A percentile compares a stretch with the other conserved stretches of the same genome.
These are phyloP conservation scores for Russula virescens DNA, from an alignment of 768 basidiomycete species.

Conservation along the genomic window DNA sequence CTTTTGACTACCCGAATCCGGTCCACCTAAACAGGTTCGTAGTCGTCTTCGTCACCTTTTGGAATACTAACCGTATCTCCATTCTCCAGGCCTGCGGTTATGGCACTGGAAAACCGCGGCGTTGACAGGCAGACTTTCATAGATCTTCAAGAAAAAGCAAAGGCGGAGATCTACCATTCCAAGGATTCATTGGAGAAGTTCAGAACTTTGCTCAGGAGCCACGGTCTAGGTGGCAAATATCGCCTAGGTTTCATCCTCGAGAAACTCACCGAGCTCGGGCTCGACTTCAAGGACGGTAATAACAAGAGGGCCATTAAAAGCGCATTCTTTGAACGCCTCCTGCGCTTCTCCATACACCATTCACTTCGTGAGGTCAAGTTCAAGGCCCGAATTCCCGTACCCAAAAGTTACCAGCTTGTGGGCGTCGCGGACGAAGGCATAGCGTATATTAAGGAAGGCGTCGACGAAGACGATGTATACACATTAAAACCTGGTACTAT, in stretches of 20 bases:
- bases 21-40: slow-evolving; percentile 69
- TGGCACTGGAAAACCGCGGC: slow-evolving; percentile 73
- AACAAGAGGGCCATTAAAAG: slow-evolving; percentile 42
- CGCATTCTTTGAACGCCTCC: slow-evolving; percentile 51
- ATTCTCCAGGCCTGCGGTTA: slow-evolving; percentile 55
- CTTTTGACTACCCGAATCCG: slow-evolving; percentile 52
- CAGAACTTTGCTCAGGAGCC: slow-evolving; percentile 42
- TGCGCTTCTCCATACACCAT: slow-evolving; percentile 55
- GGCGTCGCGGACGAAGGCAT: slow-evolving; percentile 81
- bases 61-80: neutral
- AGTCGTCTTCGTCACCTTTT: neutral
- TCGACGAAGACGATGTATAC: neutral
- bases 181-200: too few relatives aligned
- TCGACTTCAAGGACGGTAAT: slow-evolving; percentile 42
- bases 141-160: slow-evolving; percentile 53
- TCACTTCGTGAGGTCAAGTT: slow-evolving; percentile 72
- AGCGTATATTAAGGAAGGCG: slow-evolving; percentile 14
- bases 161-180: slow-evolving; percentile 53
- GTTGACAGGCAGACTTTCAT: slow-evolving; percentile 54
- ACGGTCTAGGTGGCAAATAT: slow-evolving; percentile 44
- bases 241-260: slow-evolving; percentile 47
- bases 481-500: slow-evolving; percentile 9
- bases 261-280: slow-evolving; percentile 42
- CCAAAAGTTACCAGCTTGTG: slow-evolving; percentile 61
- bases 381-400: slow-evolving; percentile 66